Evolutionary conservation across 345 rosid genomes (phyloP).

Genomic region (Citrus australasica): DNA sequence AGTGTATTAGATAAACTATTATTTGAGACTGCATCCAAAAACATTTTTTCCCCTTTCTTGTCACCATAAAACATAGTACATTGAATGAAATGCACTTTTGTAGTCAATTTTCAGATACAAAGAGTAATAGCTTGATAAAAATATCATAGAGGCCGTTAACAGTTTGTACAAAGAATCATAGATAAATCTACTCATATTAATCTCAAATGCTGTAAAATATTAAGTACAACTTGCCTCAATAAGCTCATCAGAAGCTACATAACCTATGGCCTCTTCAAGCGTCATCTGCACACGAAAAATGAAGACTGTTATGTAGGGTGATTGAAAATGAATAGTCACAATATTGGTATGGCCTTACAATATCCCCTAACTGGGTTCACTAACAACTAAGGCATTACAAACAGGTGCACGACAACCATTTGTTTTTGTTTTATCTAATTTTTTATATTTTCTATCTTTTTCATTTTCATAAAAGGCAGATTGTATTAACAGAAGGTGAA

Average conservation of each 20-base stretch:
- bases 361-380: not conserved
- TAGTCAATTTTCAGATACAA: not conserved
- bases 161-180: not conserved
- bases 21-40: not conserved
- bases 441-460: too few relatives aligned
- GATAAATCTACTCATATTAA: not conserved
- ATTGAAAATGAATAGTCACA: not conserved
- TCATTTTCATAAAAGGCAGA: not conserved
- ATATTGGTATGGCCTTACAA: not conserved
- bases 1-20: not conserved
- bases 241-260: conserved; percentile 94
- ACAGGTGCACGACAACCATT: not conserved
- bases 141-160: not conserved
- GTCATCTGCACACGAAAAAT: conserved; percentile 62
- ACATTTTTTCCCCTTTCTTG: too few relatives aligned
- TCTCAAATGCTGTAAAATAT: not conserved
- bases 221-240: conserved; percentile 58
- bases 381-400: not conserved
- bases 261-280: conserved; percentile 96
- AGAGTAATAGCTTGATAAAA: not conserved
- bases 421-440: not conserved
- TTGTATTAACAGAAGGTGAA: not conserved
- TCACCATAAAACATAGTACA: not conserved
- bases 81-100: not conserved
- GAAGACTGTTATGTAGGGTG: not conserved